Base-by-base conservation (phyloP, 805 yeast species). In the Komagataella pastoris region DNA sequence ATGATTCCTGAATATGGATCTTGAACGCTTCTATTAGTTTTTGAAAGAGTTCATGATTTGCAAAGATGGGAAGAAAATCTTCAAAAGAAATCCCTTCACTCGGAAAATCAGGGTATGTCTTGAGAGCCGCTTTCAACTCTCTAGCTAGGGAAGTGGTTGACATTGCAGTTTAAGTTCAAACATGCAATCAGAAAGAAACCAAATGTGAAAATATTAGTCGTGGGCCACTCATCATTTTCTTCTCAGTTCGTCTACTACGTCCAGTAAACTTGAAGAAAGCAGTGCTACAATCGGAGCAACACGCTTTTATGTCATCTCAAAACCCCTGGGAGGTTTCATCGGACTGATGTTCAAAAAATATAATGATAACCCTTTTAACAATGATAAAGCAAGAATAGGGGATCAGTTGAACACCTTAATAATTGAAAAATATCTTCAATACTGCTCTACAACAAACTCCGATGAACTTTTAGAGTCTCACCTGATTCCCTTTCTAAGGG, bases 91-190 rank as follows among this genome's bases (percentile, higher is more conserved):
- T 80, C 10, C 99, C 99, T 71, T 87, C 86, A 53, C 79, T 65
- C 46, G 99, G 99, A 74, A 93, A 93, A 72, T 93, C 88, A 57
- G 91, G 96, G 75, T 86, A 91, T 66, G 88, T 96, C 56, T 74
- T 77, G 45, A 79, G 63, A 52, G 83, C 79, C 19, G 73, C 68
- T 60, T 72, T 78, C 53, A 79, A 65, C 54, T 79, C 82, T 10
- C 58, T 62, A 3, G 79, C 76, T 51, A 64, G 49, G 19, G 55
- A 56, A 17, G 57, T 52, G 47, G 67, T 61, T 57, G 51, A 24
- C 50, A 48, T 46, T 44, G 30, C n/a, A 21, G 47, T 14, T 21
- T 12, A 21, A 24, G 40, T 14, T 30, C 6, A 8, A 30, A 14
- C 4, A 10, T 7, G 40, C 7, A 30, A 30, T 12, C 23, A 21